Percentiles rank a stretch among this genome's conserved stretches.
phyloP scores from a whole-genome alignment of 805 yeast species.

The Metschnikowia corniflorae region DNA sequence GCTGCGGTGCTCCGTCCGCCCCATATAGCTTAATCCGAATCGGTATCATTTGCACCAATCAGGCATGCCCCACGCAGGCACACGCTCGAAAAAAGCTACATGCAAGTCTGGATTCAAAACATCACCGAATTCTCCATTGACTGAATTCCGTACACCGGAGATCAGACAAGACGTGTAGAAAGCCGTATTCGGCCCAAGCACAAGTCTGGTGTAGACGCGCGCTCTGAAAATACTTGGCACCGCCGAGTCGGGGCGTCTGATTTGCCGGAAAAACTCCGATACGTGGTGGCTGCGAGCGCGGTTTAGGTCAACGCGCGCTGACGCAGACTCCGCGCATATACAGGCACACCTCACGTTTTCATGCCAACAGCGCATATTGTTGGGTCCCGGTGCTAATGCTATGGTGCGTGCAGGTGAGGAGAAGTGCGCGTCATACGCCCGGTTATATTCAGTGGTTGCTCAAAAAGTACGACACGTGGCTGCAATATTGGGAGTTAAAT shows the following conservation, averaged over 20 bases:
- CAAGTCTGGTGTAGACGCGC: background rate
- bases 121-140: too few relatives aligned
- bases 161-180: background rate
- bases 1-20: too few relatives aligned
- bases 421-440: background rate
- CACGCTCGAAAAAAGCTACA: too few relatives aligned
- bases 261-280: conserved; percentile 8
- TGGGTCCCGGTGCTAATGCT: conserved; percentile 4
- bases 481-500: background rate
- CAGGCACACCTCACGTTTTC: background rate
- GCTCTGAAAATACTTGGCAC: background rate
- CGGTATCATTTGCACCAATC: too few relatives aligned
- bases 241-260: background rate
- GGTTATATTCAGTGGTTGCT: background rate
- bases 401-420: conserved; percentile 8
- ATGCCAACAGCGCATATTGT: conserved; percentile 6
- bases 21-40: too few relatives aligned
- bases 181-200: background rate
- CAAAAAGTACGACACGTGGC: too few relatives aligned
- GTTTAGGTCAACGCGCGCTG: background rate
- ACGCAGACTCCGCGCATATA: background rate
- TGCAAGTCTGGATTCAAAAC: too few relatives aligned
- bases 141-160: too few relatives aligned
- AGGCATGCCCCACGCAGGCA: too few relatives aligned
- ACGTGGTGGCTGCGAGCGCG: too few relatives aligned